Evolutionary conservation across 1,284 basidiomycete genomes (phyloP).

Genomic region (Ustilago loliicola): DNA sequence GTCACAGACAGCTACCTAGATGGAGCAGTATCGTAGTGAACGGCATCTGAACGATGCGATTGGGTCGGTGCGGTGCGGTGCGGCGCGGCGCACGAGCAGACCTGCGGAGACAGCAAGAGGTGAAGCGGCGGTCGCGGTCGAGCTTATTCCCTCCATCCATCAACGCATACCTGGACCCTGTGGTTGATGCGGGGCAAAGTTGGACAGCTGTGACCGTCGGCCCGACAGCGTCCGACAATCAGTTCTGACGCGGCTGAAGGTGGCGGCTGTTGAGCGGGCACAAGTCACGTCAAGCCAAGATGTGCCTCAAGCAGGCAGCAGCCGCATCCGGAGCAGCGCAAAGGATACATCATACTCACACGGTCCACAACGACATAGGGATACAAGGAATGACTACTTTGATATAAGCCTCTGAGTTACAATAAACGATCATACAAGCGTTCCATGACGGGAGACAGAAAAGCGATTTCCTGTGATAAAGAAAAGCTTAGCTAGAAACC

Average conservation of each 20-base stretch:
- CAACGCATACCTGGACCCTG: not conserved
- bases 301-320: too few species aligned
- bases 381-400: too few species aligned
- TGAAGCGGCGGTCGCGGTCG: not conserved
- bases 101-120: not conserved
- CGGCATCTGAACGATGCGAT: too few species aligned
- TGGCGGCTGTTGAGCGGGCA: too few species aligned
- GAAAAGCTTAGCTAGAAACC: not conserved
- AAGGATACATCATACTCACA: too few species aligned
- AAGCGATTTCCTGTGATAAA: not conserved
- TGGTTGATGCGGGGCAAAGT: not conserved
- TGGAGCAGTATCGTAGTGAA: too few species aligned
- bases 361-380: too few species aligned
- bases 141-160: not conserved
- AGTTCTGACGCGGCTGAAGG: too few species aligned
- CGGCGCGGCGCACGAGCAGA: not conserved
- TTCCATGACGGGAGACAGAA: not conserved
- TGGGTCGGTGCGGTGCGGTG: not conserved
- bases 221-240: not conserved
- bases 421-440: constrained; percentile 4
- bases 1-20: too few species aligned
- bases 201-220: not conserved
- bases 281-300: too few species aligned
- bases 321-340: too few species aligned
- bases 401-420: constrained; percentile 4